Conservation (phyloP, 73 alveolate species). For the Paramecium bursaria region DNA sequence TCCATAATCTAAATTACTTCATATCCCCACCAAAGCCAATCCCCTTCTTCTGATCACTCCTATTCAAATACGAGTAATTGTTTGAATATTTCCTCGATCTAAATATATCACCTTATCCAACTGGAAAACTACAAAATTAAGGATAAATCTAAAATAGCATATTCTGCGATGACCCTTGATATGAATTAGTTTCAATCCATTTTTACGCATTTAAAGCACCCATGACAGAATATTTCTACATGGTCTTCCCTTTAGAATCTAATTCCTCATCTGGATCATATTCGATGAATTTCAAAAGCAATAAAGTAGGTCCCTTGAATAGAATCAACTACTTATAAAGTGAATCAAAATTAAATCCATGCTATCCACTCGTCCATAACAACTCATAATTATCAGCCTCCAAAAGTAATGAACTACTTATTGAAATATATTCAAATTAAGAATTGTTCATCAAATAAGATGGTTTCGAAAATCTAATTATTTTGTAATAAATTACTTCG, state of each 20-base stretch:
- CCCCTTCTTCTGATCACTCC: conserved; percentile 16
- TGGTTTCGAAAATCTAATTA: conserved; percentile 28
- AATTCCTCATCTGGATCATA: conserved; percentile 52
- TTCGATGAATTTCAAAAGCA: conserved; percentile 30
- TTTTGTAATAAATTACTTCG: not conserved
- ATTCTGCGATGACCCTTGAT: conserved; percentile 16
- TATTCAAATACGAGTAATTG: conserved; percentile 31
- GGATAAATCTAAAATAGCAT: conserved; percentile 34
- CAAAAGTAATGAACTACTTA: conserved; percentile 15
- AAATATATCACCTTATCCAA: conserved; percentile 21
- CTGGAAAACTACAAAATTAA: not conserved
- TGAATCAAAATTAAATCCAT: conserved; percentile 44
- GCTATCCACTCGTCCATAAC: conserved; percentile 39
- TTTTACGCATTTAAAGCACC: conserved; percentile 44
- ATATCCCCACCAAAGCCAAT: conserved; percentile 55
- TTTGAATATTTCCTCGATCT: conserved; percentile 25
- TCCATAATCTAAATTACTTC: conserved; percentile 49
- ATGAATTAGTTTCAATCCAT: conserved; percentile 58
- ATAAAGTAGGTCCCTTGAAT: conserved; percentile 37
- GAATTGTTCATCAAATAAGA: conserved; percentile 54
- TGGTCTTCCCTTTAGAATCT: not conserved
- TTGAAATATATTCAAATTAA: conserved; percentile 37
- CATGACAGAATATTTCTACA: conserved; percentile 8
- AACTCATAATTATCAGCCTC: conserved; percentile 44
- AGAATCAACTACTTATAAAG: not conserved